Percentiles rank a stretch among this genome's conserved stretches.
phyloP scores from a whole-genome alignment of 306 rosid genomes.

The Cucumis melo region DNA sequence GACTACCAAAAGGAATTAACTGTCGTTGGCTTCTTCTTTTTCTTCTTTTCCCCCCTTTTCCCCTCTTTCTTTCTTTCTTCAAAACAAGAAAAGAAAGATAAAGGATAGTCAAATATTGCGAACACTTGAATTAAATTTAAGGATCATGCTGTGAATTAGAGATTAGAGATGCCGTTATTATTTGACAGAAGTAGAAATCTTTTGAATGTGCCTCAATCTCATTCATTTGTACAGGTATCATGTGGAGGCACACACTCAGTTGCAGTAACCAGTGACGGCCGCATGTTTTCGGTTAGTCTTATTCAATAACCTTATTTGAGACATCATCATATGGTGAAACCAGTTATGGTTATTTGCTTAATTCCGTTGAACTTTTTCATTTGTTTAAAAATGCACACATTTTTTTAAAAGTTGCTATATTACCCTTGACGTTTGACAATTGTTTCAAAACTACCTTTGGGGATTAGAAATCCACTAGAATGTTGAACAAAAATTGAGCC shows the following conservation, averaged over 20 bases:
- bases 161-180: neutral
- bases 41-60: too few relatives aligned
- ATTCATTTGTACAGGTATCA: conserved; percentile 39
- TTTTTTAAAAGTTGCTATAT: too few relatives aligned
- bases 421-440: too few relatives aligned
- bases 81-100: neutral
- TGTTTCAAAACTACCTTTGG: too few relatives aligned
- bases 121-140: neutral
- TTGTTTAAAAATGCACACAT: too few relatives aligned
- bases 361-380: neutral
- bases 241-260: conserved; percentile 99
- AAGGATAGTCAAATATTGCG: too few relatives aligned
- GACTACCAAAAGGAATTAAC: neutral
- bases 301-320: neutral
- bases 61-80: neutral
- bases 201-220: neutral
- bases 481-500: too few relatives aligned
- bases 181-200: neutral
- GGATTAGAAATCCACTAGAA: too few relatives aligned
- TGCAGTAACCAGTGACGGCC: conserved; percentile 78
- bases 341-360: neutral
- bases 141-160: neutral
- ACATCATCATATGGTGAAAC: neutral
- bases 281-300: conserved; percentile 64
- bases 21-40: neutral